Evolutionary conservation across 2,329 filamentous ascomycete genomes (phyloP).

Genomic region (Claviceps cyperi): DNA sequence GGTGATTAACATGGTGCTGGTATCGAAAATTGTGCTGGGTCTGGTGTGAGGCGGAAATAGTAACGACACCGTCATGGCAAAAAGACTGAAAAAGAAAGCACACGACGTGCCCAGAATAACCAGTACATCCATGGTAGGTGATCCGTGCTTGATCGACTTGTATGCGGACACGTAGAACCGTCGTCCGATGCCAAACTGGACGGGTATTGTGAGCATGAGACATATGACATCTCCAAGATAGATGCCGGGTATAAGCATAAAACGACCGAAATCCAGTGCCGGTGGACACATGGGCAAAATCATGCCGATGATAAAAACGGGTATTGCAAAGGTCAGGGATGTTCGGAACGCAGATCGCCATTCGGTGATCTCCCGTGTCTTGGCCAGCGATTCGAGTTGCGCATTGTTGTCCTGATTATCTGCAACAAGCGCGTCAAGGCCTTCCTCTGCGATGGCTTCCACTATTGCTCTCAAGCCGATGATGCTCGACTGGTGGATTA

Average conservation of each 20-base stretch:
- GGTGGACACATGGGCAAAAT: slow-evolving; percentile 75
- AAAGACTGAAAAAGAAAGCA: slow-evolving; percentile 89
- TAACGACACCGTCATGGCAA: slow-evolving; percentile 74
- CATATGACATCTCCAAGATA: slow-evolving; percentile 83
- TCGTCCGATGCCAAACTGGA: slow-evolving; percentile 92
- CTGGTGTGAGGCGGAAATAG: slow-evolving; percentile 59
- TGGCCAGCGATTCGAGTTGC: slow-evolving; percentile 86
- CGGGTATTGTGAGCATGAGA: slow-evolving; percentile 70
- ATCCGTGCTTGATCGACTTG: slow-evolving; percentile 78
- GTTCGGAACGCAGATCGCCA: slow-evolving; percentile 73
- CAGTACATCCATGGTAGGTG: slow-evolving; percentile 95
- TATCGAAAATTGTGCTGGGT: slow-evolving; percentile 88
- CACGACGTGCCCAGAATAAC: slow-evolving; percentile 87
- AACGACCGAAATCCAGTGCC: slow-evolving; percentile 58
- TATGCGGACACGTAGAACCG: slow-evolving; percentile 90
- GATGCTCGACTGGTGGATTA: slow-evolving; percentile 56
- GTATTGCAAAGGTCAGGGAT: slow-evolving; percentile 69
- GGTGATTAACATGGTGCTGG: slow-evolving; percentile 94
- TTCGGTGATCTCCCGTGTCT: slow-evolving; percentile 90
- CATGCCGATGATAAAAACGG: slow-evolving; percentile 90
- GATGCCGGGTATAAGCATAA: slow-evolving; percentile 55
- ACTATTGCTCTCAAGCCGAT: slow-evolving; percentile 74
- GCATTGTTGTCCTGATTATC: slow-evolving; percentile 94
- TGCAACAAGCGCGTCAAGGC: slow-evolving; percentile 78
- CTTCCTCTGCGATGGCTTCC: slow-evolving; percentile 63